These are phyloP conservation scores for Maudiozyma humilis DNA, from an alignment of 1,139 yeast species.

Conservation along the genomic window DNA sequence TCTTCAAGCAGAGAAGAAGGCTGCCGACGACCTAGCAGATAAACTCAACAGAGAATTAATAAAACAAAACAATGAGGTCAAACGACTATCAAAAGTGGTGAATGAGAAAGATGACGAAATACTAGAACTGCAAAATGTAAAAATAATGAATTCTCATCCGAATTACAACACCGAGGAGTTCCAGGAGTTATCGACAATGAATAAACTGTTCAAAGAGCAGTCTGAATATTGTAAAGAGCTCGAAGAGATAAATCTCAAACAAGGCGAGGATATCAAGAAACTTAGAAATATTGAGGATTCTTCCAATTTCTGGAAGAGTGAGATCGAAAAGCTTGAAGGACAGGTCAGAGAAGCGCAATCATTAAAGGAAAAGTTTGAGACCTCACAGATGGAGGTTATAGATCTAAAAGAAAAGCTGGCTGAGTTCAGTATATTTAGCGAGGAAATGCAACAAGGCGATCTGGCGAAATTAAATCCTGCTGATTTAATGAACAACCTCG, in stretches of 20 bases:
- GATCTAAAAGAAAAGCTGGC: conserved; percentile 35
- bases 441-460: conserved; percentile 19
- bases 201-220: conserved; percentile 50
- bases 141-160: conserved; percentile 20
- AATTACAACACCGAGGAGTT: conserved; percentile 17
- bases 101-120: conserved; percentile 24
- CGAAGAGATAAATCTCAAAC: conserved; percentile 44
- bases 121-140: conserved; percentile 19
- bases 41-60: conserved; percentile 21
- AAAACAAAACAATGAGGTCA: conserved; percentile 16
- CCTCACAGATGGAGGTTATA: conserved; percentile 46
- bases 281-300: conserved; percentile 38
- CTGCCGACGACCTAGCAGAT: conserved; percentile 16
- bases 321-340: conserved; percentile 37
- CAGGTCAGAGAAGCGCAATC: conserved; percentile 39
- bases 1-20: conserved; percentile 14
- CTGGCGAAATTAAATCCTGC: conserved; percentile 27
- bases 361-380: conserved; percentile 42
- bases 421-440: conserved; percentile 20
- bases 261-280: conserved; percentile 39
- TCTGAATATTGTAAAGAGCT: conserved; percentile 48
- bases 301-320: conserved; percentile 46
- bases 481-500: conserved; percentile 33
- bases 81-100: conserved; percentile 15
- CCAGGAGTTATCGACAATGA: conserved; percentile 32